Conservation (phyloP, 2,329 filamentous ascomycete genomes). For the Talaromyces sp. region DNA sequence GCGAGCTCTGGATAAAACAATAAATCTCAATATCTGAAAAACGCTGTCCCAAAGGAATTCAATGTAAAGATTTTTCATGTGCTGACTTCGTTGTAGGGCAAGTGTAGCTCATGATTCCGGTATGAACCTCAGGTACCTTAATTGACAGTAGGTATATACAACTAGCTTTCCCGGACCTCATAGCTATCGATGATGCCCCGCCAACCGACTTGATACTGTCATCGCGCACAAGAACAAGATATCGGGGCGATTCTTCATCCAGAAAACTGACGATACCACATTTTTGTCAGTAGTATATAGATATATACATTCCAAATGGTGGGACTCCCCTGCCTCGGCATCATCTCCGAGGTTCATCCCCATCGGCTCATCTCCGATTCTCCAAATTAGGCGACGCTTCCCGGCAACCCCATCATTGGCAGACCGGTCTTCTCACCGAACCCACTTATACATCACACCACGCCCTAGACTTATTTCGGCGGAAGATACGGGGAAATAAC, state of each 20-base stretch:
- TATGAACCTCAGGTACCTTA: too few species aligned
- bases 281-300: too few species aligned
- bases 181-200: neutral
- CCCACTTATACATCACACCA: neutral
- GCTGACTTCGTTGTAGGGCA: too few species aligned
- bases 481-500: neutral
- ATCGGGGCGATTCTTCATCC: neutral
- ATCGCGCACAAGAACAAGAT: neutral
- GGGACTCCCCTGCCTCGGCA: neutral
- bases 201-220: neutral
- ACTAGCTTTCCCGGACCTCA: neutral
- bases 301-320: neutral
- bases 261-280: neutral
- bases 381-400: neutral
- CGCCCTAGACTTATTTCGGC: neutral
- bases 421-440: neutral
- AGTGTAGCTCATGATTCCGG: too few species aligned
- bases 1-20: neutral
- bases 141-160: neutral
- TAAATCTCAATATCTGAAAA: too few species aligned
- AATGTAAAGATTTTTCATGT: too few species aligned
- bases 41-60: too few species aligned
- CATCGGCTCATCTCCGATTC: slow-evolving; percentile 5
- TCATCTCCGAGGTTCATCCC: neutral
- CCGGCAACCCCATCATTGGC: neutral